Conservation (phyloP, 441 rosid species). For the Arabidopsis lyrata region DNA sequence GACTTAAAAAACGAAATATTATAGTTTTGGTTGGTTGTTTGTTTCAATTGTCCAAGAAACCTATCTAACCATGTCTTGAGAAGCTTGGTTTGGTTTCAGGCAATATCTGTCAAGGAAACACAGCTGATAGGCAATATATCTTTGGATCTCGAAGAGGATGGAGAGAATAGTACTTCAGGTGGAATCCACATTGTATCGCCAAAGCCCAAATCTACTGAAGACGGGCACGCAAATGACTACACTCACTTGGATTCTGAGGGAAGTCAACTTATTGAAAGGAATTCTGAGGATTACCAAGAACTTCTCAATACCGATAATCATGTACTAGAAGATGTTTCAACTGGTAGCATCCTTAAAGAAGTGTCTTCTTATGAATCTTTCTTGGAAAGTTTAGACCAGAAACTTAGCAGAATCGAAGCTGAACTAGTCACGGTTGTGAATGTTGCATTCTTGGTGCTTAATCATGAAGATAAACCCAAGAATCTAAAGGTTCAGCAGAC, state of each 20-base stretch:
- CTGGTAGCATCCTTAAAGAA: conserved; percentile 42
- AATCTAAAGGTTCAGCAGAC: conserved; percentile 67
- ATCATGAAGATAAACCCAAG: conserved; percentile 55
- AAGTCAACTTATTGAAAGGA: conserved; percentile 35
- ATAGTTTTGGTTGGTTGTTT: background rate
- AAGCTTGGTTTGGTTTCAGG: conserved; percentile 62
- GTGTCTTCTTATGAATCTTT: conserved; percentile 67
- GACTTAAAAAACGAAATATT: background rate
- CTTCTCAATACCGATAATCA: conserved; percentile 31
- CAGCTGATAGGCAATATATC: conserved; percentile 73
- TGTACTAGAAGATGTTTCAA: conserved; percentile 43
- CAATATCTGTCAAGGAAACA: conserved; percentile 75
- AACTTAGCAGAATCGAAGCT: conserved; percentile 67
- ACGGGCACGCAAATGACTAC: conserved; percentile 31
- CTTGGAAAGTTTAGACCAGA: conserved; percentile 66
- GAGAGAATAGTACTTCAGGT: conserved; percentile 46
- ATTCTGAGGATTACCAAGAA: conserved; percentile 42
- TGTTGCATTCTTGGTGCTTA: conserved; percentile 60
- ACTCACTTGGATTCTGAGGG: conserved; percentile 36
- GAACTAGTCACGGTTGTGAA: conserved; percentile 69
- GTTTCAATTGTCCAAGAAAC: background rate
- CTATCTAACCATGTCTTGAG: conserved; percentile 23
- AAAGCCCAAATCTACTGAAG: conserved; percentile 46
- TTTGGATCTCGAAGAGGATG: conserved; percentile 59
- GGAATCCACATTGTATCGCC: conserved; percentile 74